Evolutionary conservation across 176 grass and related monocot species (phyloP), one percentile per base, ranked within the genome.

Genomic region (Poa annua): DNA sequence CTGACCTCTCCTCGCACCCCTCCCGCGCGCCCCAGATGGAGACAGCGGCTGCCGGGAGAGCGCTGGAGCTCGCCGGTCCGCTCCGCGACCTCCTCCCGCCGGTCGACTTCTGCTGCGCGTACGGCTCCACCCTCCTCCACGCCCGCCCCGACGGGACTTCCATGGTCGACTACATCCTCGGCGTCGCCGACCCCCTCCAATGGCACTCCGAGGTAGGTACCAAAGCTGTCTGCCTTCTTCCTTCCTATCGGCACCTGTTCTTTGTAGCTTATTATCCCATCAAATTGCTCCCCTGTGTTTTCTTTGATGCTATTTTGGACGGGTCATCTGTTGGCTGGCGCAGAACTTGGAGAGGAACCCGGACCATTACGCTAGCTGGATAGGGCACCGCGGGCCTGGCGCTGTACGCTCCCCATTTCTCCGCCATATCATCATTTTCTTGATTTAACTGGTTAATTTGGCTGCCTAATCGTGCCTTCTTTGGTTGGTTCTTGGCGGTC

Each of bases 101-200:
- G 7, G 88, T 95, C 4, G 96, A 98, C 71, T 98, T 98, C 83
- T 91, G 92, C 86, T 98, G 92, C 82, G 92, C 63, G 41, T 98
- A 95, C 71, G 96, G 92, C 52, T 98, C 96, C 76, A 93, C 90
- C 38, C 92, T 95, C 29, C 90, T 93, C 32, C 90, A 86, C 45
- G 83, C 83, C 17, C 53, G 72, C 78, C 78, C 83, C 34, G 83
- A 85, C 64, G 33, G 7, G 80, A 55, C 82, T 47, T 88, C 92
- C 67, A 98, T 93, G 96, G 96, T 98, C 49, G 96, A 98, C 74
- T 98, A 95, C 82, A 98, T 98, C 71, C 32, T 98, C 3, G 92
- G 92, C 8, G 92, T 98, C 70, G 29, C 87, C 42, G 92, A 95
- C 76, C 96, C 96, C 7, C 71, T 88, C 49, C 57, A 90, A 17